These are phyloP conservation scores for Vigna angularis DNA, from an alignment of 306 rosid genomes.

Conservation along the genomic window DNA sequence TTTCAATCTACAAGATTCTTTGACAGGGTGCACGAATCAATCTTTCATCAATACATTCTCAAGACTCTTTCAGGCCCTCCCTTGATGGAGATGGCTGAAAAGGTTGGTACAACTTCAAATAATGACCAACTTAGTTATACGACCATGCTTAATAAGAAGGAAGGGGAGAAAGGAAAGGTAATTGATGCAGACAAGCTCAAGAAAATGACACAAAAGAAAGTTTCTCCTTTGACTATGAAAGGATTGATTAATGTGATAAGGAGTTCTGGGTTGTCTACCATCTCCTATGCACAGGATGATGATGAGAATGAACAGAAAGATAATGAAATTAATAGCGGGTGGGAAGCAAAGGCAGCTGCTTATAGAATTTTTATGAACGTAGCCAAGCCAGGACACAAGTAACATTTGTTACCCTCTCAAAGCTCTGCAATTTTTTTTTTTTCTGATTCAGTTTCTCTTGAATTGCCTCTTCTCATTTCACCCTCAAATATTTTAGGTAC, in stretches of 20 bases:
- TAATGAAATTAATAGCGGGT: slow-evolving; percentile 73
- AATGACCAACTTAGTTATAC: slow-evolving; percentile 63
- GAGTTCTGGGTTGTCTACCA: slow-evolving; percentile 73
- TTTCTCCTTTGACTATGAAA: slow-evolving; percentile 94
- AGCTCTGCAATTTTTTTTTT: slow-evolving; percentile 2
- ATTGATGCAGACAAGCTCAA: slow-evolving; percentile 83
- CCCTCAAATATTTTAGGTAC: slow-evolving; percentile 54
- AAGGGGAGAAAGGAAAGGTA: slow-evolving; percentile 64
- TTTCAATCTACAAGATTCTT: slow-evolving; percentile 82
- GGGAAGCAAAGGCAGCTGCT: slow-evolving; percentile 84
- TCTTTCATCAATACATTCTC: slow-evolving; percentile 81
- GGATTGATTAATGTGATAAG: slow-evolving; percentile 71
- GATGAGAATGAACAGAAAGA: slow-evolving; percentile 61
- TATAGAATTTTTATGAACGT: slow-evolving; percentile 71
- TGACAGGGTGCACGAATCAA: slow-evolving; percentile 86
- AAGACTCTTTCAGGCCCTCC: slow-evolving; percentile 83
- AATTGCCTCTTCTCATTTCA: slow-evolving; percentile 34
- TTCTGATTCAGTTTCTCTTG: slow-evolving; percentile 17
- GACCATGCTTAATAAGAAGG: slow-evolving; percentile 46
- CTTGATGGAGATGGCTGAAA: slow-evolving; percentile 65
- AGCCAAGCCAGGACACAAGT: slow-evolving; percentile 71
- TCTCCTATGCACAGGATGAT: slow-evolving; percentile 58
- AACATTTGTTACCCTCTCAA: slow-evolving; percentile 36
- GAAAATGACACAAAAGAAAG: slow-evolving; percentile 72
- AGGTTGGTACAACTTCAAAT: slow-evolving; percentile 47